Evolutionary conservation across 306 rosid species (phyloP), one percentile per base, ranked within the genome.

Genomic region (Mimosa pudica): DNA sequence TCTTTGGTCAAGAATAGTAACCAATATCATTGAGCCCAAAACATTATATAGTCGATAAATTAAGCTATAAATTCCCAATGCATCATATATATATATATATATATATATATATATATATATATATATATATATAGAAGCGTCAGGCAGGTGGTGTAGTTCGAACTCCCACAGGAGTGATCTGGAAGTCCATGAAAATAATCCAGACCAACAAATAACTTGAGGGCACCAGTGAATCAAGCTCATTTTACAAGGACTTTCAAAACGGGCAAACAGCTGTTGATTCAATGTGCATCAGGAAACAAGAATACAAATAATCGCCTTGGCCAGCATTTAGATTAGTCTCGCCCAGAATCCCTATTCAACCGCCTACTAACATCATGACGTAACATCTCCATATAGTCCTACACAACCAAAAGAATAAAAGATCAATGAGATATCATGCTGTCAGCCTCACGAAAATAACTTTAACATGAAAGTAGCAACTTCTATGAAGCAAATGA

Each of bases 331-430:
- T 79, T 83, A 47, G 82, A 77, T 78, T 79, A 73, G 77, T 81
- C 92, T 83, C 52, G 75, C 73, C 81, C 81, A 8, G 88, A 76
- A 33, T 80, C 81, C 47, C 84, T 87, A 77, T 82, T 70, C 33
- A 85, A 68, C 74, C 91, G 87, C 80, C 63, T 72, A 42, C 71
- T 82, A 20, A 88, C 62, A 81, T 93, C 98, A 32, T 49, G 70
- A 52, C 86, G 82, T 81, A 96, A 87, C 18, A 90, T 83, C 77
- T 89, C 96, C 46, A 86, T 7, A 71, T 96, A 96, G 82, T 96
- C 99, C 99, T 96, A 86, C 78, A 83, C 45, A 77, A 64, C 71
- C 58, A 49, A 58, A 48, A 72, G 47, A 70, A 5, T 30, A 45
- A 33, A 3, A 70, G 47, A 18, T 9, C 1, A n/a, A 38, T 3